phyloP scores from a whole-genome alignment of 768 basidiomycete genomes.

The Hericium rajendrae region DNA sequence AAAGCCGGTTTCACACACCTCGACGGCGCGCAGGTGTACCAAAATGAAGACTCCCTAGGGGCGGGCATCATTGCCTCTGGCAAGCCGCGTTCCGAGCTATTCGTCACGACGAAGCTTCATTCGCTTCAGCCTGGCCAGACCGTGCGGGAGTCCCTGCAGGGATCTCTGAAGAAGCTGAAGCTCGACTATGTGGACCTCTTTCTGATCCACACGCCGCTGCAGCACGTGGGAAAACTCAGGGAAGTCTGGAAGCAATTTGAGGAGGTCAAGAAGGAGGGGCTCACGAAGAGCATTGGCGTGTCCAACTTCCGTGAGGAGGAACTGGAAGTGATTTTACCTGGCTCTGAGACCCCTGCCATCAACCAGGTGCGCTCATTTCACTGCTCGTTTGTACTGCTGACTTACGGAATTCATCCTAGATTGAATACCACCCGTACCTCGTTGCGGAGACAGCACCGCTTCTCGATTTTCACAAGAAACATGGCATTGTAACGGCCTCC shows the following conservation, averaged over 20 bases:
- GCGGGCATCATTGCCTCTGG: slow-evolving; percentile 24
- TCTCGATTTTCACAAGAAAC: slow-evolving; percentile 25
- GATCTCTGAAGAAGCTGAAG: slow-evolving; percentile 31
- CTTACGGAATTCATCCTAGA: slow-evolving; percentile 15
- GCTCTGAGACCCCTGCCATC: slow-evolving; percentile 36
- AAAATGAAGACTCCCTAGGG: slow-evolving; percentile 29
- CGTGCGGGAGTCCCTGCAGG: slow-evolving; percentile 28
- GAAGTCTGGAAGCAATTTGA: slow-evolving; percentile 37
- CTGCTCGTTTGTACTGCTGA: background rate
- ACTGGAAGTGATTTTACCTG: slow-evolving; percentile 33
- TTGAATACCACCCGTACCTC: slow-evolving; percentile 48
- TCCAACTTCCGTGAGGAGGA: slow-evolving; percentile 41
- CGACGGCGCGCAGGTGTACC: slow-evolving; percentile 30
- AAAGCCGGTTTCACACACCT: slow-evolving; percentile 27
- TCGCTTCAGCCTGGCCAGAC: slow-evolving; percentile 22
- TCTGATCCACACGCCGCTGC: slow-evolving; percentile 31
- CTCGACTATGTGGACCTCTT: slow-evolving; percentile 34
- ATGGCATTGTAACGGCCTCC: slow-evolving; percentile 31
- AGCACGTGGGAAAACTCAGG: slow-evolving; percentile 19
- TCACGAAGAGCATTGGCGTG: slow-evolving; percentile 36
- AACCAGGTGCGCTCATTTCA: slow-evolving; percentile 35
- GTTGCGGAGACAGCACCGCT: slow-evolving; percentile 30
- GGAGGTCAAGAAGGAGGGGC: slow-evolving; percentile 30
- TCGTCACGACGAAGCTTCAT: slow-evolving; percentile 33
- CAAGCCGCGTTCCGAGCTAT: slow-evolving; percentile 29